These are phyloP conservation scores for Eucalyptus viminalis DNA, from an alignment of 345 rosid genomes.

Conservation along the genomic window DNA sequence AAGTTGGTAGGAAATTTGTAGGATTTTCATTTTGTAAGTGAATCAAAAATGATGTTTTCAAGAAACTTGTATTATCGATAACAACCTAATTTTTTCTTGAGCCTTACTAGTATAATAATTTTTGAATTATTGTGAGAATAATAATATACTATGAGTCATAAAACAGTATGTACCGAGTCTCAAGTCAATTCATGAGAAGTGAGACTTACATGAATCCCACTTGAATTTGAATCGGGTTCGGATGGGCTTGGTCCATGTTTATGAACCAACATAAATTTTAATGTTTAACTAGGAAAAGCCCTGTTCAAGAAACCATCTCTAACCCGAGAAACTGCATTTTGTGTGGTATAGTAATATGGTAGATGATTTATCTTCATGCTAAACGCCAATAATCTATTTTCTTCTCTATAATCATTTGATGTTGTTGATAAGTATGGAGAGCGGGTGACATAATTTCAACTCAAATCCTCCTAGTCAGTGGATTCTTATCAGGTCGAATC, in stretches of 20 bases:
- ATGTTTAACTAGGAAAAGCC: background rate
- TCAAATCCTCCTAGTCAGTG: background rate
- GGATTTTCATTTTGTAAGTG: background rate
- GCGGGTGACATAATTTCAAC: background rate
- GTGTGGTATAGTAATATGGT: background rate
- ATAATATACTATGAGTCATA: too few relatives aligned
- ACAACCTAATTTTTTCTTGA: background rate
- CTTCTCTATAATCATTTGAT: background rate
- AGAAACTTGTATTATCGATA: background rate
- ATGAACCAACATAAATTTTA: background rate
- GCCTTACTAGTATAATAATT: background rate
- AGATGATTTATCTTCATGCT: background rate
- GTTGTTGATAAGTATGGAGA: background rate
- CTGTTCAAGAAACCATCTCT: background rate
- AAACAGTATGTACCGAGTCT: background rate
- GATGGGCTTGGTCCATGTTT: background rate
- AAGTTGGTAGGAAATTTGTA: background rate
- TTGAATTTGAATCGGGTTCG: background rate
- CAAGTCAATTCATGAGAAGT: background rate
- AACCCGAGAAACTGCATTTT: background rate
- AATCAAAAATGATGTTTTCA: background rate
- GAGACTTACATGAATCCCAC: background rate
- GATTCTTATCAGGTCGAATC: background rate
- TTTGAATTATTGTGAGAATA: rapidly evolving
- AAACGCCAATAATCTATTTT: background rate